phyloP scores from a whole-genome alignment of 176 grass and related monocot species.

The Olyra latifolia region DNA sequence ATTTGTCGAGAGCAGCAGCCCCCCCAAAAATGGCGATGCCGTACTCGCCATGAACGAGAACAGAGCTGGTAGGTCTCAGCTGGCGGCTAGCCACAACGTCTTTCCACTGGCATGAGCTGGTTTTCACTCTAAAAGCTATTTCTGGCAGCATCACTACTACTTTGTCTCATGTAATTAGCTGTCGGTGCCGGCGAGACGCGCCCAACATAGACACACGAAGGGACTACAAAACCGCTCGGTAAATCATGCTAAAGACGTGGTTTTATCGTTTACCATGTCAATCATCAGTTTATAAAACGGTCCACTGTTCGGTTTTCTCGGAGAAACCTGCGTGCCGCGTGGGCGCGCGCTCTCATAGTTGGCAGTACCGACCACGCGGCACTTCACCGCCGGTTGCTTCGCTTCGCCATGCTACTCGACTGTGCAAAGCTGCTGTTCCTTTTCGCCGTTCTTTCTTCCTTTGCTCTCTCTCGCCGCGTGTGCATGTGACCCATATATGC shows the following conservation, averaged over 20 bases:
- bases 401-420: slow-evolving; percentile 3
- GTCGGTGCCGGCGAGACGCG: not conserved
- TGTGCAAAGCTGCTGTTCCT: not conserved
- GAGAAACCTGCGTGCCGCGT: not conserved
- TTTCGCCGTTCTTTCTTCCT: not conserved
- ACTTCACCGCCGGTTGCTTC: slow-evolving; percentile 6
- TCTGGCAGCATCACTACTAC: not conserved
- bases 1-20: not conserved
- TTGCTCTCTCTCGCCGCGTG: not conserved
- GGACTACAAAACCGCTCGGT: no score
- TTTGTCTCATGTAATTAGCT: no score
- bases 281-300: no score
- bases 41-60: not conserved
- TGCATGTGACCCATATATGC: slow-evolving; percentile 26
- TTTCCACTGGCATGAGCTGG: not conserved
- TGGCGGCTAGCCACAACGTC: not conserved
- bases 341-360: not conserved
- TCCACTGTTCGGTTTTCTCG: not conserved
- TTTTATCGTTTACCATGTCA: no score
- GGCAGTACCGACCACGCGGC: slow-evolving; percentile 10
- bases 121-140: not conserved
- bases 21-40: not conserved
- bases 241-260: no score
- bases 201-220: not conserved
- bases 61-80: not conserved